Percentiles rank a stretch among this genome's conserved stretches.
Evolutionary conservation across 495 filamentous ascomycete species (phyloP).

Genomic region (Penicillium macrosclerotiorum): DNA sequence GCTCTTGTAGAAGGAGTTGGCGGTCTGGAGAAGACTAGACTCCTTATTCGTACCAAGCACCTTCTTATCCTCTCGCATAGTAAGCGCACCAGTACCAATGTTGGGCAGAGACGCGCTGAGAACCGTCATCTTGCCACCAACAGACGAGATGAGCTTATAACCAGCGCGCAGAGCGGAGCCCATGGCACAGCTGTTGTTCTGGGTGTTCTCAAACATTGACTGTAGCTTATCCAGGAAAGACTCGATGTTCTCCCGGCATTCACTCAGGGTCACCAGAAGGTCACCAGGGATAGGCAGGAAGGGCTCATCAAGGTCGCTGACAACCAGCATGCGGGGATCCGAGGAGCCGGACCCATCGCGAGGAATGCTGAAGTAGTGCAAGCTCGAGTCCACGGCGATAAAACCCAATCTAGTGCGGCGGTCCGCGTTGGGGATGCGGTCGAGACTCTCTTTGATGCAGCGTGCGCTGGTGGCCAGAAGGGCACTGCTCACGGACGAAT

Average conservation of each 20-base stretch:
- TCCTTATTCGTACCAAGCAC: conserved; percentile 92
- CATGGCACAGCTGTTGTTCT: conserved; percentile 83
- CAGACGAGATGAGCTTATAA: conserved; percentile 88
- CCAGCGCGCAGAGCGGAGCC: conserved; percentile 88
- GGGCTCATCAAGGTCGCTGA: conserved; percentile 94
- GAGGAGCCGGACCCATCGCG: conserved; percentile 79
- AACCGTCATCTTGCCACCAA: conserved; percentile 92
- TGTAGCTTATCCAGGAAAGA: conserved; percentile 87
- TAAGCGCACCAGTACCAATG: conserved; percentile 82
- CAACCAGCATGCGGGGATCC: conserved; percentile 87
- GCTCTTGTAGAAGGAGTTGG: conserved; percentile 95
- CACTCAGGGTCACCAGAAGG: conserved; percentile 84
- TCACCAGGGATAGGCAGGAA: conserved; percentile 94
- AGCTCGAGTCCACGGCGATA: conserved; percentile 89
- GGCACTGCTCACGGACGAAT: conserved; percentile 83
- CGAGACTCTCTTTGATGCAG: conserved; percentile 91
- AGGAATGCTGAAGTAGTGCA: conserved; percentile 94
- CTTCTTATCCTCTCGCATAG: conserved; percentile 96
- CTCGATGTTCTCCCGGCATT: conserved; percentile 88
- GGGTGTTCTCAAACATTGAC: conserved; percentile 93
- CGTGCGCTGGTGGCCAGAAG: conserved; percentile 93
- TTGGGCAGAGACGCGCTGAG: conserved; percentile 90
- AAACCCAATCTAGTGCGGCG: conserved; percentile 89
- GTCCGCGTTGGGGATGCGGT: conserved; percentile 96
- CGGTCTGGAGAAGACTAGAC: conserved; percentile 80